A percentile compares a stretch with the other conserved stretches of the same genome.
phyloP scores from a whole-genome alignment of 164 flowering plant species.

The Cinnamomum micranthum region DNA sequence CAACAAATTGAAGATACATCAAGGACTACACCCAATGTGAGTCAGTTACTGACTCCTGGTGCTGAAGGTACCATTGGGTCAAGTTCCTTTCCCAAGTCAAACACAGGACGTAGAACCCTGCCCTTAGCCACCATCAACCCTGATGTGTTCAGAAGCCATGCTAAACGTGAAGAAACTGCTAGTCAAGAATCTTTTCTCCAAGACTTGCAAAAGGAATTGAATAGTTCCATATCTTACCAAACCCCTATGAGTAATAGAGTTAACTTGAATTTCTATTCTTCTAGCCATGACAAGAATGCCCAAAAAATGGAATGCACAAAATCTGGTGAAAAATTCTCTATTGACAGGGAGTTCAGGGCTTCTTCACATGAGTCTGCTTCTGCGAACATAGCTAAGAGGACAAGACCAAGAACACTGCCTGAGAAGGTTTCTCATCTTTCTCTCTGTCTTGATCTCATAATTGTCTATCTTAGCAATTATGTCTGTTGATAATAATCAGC shows the following conservation, averaged over 20 bases:
- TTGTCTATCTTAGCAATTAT: not conserved
- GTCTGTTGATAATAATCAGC: not conserved
- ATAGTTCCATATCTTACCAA: slow-evolving; percentile 7
- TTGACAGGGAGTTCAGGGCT: slow-evolving; percentile 7
- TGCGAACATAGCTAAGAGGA: slow-evolving; percentile 14
- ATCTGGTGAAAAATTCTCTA: slow-evolving; percentile 14
- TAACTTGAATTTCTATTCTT: slow-evolving; percentile 12
- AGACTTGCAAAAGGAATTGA: slow-evolving; percentile 22
- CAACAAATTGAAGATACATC: slow-evolving; percentile 12
- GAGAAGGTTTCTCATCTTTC: slow-evolving; percentile 26
- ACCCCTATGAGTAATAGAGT: slow-evolving; percentile 18
- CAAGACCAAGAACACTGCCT: slow-evolving; percentile 14
- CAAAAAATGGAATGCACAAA: slow-evolving; percentile 14
- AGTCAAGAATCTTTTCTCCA: slow-evolving; percentile 9
- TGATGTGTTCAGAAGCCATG: not conserved
- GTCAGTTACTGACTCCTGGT: slow-evolving; percentile 8
- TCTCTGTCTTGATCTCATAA: not conserved
- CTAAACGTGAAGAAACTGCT: slow-evolving; percentile 10
- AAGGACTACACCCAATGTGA: slow-evolving; percentile 12
- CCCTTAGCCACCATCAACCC: slow-evolving; percentile 5
- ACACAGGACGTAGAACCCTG: slow-evolving; percentile 3
- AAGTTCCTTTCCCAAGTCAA: slow-evolving; percentile 11
- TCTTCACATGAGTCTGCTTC: slow-evolving; percentile 26
- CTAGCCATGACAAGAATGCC: slow-evolving; percentile 17
- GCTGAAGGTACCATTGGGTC: slow-evolving; percentile 14